These are phyloP conservation scores for Xylaria sp. DNA, from an alignment of 2,329 filamentous ascomycete species.

Conservation along the genomic window DNA sequence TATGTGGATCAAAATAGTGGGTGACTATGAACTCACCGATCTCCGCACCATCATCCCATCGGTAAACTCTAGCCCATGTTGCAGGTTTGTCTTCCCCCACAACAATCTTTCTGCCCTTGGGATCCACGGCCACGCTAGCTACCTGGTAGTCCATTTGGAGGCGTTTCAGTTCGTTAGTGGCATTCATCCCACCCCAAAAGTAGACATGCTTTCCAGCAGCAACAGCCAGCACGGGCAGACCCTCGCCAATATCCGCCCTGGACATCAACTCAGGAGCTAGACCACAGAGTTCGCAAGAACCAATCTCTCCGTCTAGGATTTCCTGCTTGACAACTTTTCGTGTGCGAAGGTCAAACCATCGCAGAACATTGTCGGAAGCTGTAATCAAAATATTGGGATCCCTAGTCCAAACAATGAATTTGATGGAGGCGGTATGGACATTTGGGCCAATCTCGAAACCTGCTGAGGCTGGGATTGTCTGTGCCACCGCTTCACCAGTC, in stretches of 20 bases:
- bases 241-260: slow-evolving; percentile 71
- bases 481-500: slow-evolving; percentile 50
- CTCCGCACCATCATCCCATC: slow-evolving; percentile 84
- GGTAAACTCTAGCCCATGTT: slow-evolving; percentile 96
- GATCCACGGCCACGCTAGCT: slow-evolving; percentile 88
- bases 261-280: slow-evolving; percentile 69
- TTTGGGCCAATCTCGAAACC: slow-evolving; percentile 89
- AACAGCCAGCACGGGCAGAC: slow-evolving; percentile 80
- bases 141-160: slow-evolving; percentile 85
- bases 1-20: background rate
- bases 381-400: slow-evolving; percentile 91
- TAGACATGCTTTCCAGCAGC: slow-evolving; percentile 94
- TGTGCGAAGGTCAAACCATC: slow-evolving; percentile 92
- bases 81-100: slow-evolving; percentile 88
- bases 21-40: slow-evolving; percentile 64
- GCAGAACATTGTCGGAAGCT: slow-evolving; percentile 88
- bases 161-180: slow-evolving; percentile 79
- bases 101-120: slow-evolving; percentile 82
- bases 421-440: slow-evolving; percentile 87
- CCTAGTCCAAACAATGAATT: slow-evolving; percentile 93
- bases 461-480: slow-evolving; percentile 66
- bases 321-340: slow-evolving; percentile 80
- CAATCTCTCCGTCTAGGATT: slow-evolving; percentile 83
- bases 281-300: slow-evolving; percentile 88
- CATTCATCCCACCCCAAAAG: slow-evolving; percentile 83